These are phyloP conservation scores for Cercospora sp. DNA, from an alignment of 2,329 filamentous ascomycete species.

Conservation along the genomic window DNA sequence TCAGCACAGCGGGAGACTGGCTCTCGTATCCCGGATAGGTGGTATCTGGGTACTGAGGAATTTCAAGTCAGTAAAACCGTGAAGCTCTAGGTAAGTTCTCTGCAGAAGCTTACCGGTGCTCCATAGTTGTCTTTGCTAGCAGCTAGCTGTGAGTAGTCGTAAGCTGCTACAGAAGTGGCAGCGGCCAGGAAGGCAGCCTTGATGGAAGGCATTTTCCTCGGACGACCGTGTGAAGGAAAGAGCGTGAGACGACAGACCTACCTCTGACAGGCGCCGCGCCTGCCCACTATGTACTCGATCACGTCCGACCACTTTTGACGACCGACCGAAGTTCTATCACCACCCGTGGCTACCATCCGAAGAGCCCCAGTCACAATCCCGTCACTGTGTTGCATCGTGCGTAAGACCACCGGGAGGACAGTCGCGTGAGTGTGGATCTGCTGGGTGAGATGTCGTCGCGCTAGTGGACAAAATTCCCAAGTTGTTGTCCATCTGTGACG, in stretches of 20 bases:
- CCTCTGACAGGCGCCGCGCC: neutral
- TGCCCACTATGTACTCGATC: neutral
- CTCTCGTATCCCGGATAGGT: constrained; percentile 32
- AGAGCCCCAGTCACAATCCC: neutral
- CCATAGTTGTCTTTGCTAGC: constrained; percentile 27
- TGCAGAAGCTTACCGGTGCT: constrained; percentile 19
- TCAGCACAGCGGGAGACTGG: constrained; percentile 30
- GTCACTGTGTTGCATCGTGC: constrained; percentile 8
- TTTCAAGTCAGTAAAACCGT: neutral
- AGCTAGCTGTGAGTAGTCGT: constrained; percentile 25
- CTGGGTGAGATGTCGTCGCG: neutral
- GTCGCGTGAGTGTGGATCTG: neutral
- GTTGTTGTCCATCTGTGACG: neutral
- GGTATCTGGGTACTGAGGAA: constrained; percentile 29
- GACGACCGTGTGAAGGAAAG: neutral
- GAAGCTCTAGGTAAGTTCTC: too few species aligned
- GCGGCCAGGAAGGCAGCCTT: constrained; percentile 17
- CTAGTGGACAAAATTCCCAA: neutral
- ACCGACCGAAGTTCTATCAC: neutral
- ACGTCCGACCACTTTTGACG: neutral
- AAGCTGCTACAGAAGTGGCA: constrained; percentile 20
- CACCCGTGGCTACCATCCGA: neutral
- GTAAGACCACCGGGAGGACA: neutral
- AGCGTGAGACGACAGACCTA: constrained; percentile 2
- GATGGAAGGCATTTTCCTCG: constrained; percentile 19